phyloP scores from a whole-genome alignment of 2,329 filamentous ascomycete genomes.

The Alternaria tenuissima region DNA sequence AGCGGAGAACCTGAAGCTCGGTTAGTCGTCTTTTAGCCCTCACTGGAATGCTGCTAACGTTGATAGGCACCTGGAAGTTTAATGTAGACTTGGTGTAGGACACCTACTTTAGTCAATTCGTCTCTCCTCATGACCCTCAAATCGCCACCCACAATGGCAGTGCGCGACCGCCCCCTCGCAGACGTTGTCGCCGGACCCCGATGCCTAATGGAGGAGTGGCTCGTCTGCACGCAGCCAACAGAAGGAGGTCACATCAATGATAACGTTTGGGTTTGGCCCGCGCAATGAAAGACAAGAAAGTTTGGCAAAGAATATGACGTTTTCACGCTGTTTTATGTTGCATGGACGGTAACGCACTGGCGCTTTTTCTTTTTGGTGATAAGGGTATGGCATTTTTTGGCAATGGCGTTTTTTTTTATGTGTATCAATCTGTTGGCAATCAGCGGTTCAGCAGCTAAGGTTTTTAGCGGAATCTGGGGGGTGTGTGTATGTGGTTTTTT shows the following conservation, averaged over 20 bases:
- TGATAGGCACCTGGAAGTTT: slow-evolving; percentile 43
- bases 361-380: slow-evolving; percentile 4
- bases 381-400: slow-evolving; percentile 17
- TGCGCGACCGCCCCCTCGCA: not conserved
- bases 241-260: not conserved
- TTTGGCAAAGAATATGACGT: not conserved
- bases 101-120: not conserved
- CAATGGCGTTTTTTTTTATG: slow-evolving; percentile 17
- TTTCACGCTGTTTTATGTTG: slow-evolving; percentile 15
- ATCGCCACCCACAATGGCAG: not conserved
- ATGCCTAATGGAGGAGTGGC: accelerated
- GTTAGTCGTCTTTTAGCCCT: slow-evolving; percentile 56
- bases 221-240: not conserved
- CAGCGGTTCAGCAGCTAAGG: slow-evolving; percentile 24
- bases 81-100: slow-evolving; percentile 38
- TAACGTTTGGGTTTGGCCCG: not conserved
- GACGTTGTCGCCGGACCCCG: not conserved
- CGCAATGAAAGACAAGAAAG: not conserved
- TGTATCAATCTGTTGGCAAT: slow-evolving; percentile 10
- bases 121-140: not conserved
- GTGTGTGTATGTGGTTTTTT: not conserved
- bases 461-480: slow-evolving; percentile 13
- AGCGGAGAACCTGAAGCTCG: slow-evolving; percentile 86
- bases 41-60: slow-evolving; percentile 17
- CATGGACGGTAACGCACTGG: slow-evolving; percentile 16